Conservation (phyloP, 169 alveolate genomes). For the Perkinsus chesapeaki region DNA sequence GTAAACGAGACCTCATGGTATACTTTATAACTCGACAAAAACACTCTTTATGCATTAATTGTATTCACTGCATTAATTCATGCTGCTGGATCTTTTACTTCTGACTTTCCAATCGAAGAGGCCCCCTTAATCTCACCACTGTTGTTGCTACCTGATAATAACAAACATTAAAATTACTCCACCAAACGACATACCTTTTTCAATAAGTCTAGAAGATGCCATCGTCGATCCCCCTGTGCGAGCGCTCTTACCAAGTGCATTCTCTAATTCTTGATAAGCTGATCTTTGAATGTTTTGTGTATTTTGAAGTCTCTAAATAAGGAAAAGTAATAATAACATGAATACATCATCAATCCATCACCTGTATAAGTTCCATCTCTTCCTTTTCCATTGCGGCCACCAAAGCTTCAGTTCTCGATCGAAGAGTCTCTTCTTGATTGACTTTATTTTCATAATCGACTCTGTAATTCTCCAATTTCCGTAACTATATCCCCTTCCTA, state of each 20-base stretch:
- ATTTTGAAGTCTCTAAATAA: conserved; percentile 28
- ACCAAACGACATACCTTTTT: not conserved
- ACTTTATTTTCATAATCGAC: conserved; percentile 35
- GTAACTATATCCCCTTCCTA: not conserved
- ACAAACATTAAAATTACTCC: not conserved
- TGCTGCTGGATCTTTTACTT: not conserved
- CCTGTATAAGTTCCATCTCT: conserved; percentile 35
- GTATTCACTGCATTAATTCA: not conserved
- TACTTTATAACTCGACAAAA: too few relatives aligned
- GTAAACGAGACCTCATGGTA: too few relatives aligned
- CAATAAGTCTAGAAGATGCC: not conserved
- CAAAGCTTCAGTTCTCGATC: conserved; percentile 22
- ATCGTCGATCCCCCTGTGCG: not conserved
- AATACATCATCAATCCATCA: not conserved
- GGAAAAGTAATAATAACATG: not conserved
- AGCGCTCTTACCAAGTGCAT: not conserved
- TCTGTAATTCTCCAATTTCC: conserved; percentile 16
- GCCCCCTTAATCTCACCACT: not conserved
- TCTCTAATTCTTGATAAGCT: not conserved
- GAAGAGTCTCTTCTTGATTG: conserved; percentile 29
- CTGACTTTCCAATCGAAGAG: not conserved
- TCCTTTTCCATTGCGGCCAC: conserved; percentile 38
- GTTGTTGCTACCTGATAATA: too few relatives aligned
- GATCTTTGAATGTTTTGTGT: conserved; percentile 22
- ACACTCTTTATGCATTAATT: not conserved